Conservation (phyloP, 148 eudicot species). For the Linanthus parryae region DNA sequence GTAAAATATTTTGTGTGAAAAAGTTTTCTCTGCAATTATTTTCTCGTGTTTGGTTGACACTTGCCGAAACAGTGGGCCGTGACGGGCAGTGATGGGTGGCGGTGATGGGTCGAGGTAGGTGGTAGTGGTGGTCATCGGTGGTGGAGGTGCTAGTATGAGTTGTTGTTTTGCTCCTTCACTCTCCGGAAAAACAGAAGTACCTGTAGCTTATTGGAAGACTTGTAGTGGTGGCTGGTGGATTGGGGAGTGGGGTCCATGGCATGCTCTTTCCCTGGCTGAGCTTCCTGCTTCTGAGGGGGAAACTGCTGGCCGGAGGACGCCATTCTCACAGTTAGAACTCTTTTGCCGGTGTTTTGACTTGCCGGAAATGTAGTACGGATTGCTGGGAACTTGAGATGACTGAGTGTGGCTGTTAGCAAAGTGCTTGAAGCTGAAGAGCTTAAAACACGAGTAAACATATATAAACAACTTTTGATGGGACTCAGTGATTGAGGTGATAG, state of each 20-base stretch:
- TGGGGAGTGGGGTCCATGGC: slow-evolving; percentile 68
- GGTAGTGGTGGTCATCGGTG: too few relatives aligned
- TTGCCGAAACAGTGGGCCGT: too few relatives aligned
- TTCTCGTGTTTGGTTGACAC: too few relatives aligned
- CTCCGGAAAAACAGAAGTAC: slow-evolving; percentile 20
- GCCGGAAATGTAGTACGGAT: slow-evolving; percentile 2
- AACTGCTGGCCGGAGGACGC: slow-evolving; percentile 29
- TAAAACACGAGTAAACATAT: too few relatives aligned
- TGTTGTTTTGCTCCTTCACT: too few relatives aligned
- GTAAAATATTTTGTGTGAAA: too few relatives aligned
- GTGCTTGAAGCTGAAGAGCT: too few relatives aligned
- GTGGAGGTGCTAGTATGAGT: too few relatives aligned
- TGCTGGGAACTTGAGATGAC: slow-evolving; percentile 5
- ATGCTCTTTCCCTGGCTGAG: slow-evolving; percentile 78
- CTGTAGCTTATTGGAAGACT: slow-evolving; percentile 58
- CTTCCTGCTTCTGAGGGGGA: slow-evolving; percentile 60
- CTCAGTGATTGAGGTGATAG: neutral
- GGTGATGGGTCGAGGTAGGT: too few relatives aligned
- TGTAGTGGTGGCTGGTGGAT: slow-evolving; percentile 26
- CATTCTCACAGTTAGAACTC: slow-evolving; percentile 21
- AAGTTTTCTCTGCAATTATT: too few relatives aligned
- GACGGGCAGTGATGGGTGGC: too few relatives aligned
- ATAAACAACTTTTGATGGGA: neutral
- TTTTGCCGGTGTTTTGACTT: neutral
- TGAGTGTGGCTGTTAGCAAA: too few relatives aligned